Evolutionary conservation across 257 asterid genomes (phyloP).

Genomic region (Gardenia jasminoides): DNA sequence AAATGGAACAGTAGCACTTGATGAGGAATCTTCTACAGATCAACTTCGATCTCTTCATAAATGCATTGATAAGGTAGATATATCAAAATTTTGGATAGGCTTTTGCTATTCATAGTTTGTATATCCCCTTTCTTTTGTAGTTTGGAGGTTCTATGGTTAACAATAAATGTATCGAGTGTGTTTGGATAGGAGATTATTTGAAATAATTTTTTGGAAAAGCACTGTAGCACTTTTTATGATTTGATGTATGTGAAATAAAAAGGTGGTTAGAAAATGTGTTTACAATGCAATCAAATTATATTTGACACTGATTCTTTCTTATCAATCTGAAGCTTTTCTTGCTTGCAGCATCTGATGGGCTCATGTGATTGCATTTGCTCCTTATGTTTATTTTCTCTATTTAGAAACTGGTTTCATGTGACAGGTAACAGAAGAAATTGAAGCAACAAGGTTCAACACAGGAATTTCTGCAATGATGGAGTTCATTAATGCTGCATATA

Average conservation of each 20-base stretch:
- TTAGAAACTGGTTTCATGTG: slow-evolving; percentile 15
- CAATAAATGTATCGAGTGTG: neutral
- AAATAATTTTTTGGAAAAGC: too few species aligned
- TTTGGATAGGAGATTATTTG: too few species aligned
- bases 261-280: too few species aligned
- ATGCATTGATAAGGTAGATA: slow-evolving; percentile 73
- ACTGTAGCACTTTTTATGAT: too few species aligned
- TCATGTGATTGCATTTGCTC: neutral
- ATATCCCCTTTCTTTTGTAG: neutral
- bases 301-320: too few species aligned
- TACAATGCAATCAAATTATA: too few species aligned
- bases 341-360: neutral
- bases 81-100: neutral
- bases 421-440: slow-evolving; percentile 88
- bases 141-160: neutral
- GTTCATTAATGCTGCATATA: slow-evolving; percentile 88
- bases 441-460: slow-evolving; percentile 92
- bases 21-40: slow-evolving; percentile 70
- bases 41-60: slow-evolving; percentile 80
- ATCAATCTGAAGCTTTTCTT: neutral
- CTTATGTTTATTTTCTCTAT: neutral
- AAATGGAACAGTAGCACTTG: slow-evolving; percentile 56
- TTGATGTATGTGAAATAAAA: too few species aligned
- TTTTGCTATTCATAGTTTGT: neutral
- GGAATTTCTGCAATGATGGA: slow-evolving; percentile 99